Evolutionary conservation across 1,284 basidiomycete species (phyloP), one percentile per base, ranked within the genome.

Genomic region (Takashimella koratensis): DNA sequence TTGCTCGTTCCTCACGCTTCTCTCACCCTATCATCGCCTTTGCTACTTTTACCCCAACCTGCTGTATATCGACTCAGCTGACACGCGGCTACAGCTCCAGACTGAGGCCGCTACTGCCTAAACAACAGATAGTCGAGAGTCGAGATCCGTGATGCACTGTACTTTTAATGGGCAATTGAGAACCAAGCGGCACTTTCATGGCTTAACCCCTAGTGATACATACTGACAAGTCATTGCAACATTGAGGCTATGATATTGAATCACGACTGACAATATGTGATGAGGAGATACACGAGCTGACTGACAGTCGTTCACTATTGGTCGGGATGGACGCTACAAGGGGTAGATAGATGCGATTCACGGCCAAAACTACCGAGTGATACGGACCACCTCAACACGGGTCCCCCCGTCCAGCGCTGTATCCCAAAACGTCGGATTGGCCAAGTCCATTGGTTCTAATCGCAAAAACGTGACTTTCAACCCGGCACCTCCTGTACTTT

Each of bases 391-490:
- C 45, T 61, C 59, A 24, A 74, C 70, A 10, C 56, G 49, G 12
- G 66, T 65, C 1, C 64, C 64, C 4, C 57, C 52, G 43, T 74
- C 72, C 16, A 74, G 51, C 19, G 67, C 70, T 12, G 68, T 68
- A 50, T 73, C 70, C 68, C 70, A 74, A 54, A 74, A 74, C 11
- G 70, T 68, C 19, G 69, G 65, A 2, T 44, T 25, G 3, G 40
- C 40, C 1, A 24, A 5, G 22, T 61, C 56, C 57, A 68, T 62
- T 1, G 65, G 65, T 6, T 45, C 49, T 19, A 71, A 59, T 3
- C 58, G 26, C 10, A 73, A 52, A 8, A 49, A 19, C 8, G 45
- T 44, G 8, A 63, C 49, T 3, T 11, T 20, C 47, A 57, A 47
- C 30, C 42, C 45, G 11, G 23, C 8, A 48, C 43, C 25, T 5